phyloP scores from a whole-genome alignment of 495 filamentous ascomycete species.

The Terfezia boudieri region DNA sequence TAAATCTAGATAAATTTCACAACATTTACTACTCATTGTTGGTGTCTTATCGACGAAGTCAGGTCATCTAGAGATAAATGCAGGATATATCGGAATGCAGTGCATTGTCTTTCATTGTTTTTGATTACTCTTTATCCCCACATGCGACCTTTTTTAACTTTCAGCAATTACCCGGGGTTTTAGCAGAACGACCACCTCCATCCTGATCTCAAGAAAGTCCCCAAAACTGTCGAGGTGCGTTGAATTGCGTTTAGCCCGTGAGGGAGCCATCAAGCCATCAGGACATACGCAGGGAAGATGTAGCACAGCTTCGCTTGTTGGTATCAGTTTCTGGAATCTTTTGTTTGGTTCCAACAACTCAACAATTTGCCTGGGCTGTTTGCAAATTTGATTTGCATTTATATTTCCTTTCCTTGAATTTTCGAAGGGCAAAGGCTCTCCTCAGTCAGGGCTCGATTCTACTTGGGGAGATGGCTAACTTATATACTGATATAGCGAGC shows the following conservation, averaged over 20 bases:
- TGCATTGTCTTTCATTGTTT: slow-evolving; percentile 5
- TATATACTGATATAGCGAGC: slow-evolving; percentile 40
- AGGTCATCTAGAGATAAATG: too few relatives aligned
- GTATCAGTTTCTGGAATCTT: too few relatives aligned
- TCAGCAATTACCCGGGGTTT: slow-evolving; percentile 5
- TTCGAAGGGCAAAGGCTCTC: too few relatives aligned
- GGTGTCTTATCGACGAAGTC: too few relatives aligned
- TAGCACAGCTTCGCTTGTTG: too few relatives aligned
- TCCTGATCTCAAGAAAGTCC: slow-evolving; percentile 82
- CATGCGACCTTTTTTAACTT: slow-evolving; percentile 11
- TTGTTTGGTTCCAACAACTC: neutral
- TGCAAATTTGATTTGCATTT: neutral
- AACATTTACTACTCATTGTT: slow-evolving; percentile 1
- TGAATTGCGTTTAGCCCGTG: slow-evolving; percentile 18
- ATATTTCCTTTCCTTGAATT: neutral
- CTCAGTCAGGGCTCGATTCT: too few relatives aligned
- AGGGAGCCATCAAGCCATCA: too few relatives aligned
- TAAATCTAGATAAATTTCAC: slow-evolving; percentile 7
- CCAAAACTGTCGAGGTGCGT: slow-evolving; percentile 93
- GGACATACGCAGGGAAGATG: too few relatives aligned
- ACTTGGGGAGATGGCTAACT: neutral
- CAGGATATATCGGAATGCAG: neutral
- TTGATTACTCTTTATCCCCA: slow-evolving; percentile 8
- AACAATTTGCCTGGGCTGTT: neutral
- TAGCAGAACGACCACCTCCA: slow-evolving; percentile 77